Base-by-base conservation (phyloP, 768 basidiomycete species). In the Macrocybe gigantea region DNA sequence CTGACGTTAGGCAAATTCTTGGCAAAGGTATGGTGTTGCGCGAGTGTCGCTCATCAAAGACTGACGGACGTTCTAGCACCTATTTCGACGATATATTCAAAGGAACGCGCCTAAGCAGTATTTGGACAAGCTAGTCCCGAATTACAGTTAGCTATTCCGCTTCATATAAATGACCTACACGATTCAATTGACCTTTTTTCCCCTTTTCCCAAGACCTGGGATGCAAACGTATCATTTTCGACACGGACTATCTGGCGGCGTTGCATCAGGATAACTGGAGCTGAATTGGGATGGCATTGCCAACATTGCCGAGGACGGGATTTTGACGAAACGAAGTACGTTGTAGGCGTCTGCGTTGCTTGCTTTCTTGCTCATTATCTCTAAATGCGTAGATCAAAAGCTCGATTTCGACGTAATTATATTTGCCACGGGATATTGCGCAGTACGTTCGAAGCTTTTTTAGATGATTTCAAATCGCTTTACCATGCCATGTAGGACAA, bases 201-300 rank as follows among this genome's bases (percentile, higher is more conserved):
- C n/a, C 3, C 15, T 33, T 6, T 22, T 11, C 29, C 8, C 33
- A 30, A 43, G 10, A 31, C 33, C 29, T 5, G 10, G 79, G 80
- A 1, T 82, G 79, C 55, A 80, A 77, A 58, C 75, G 81, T 11
- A 55, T 79, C 9, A 64, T 82, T 5, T 64, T 74, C 47, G 75
- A 82, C 54, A 65, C 72, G 0, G 65, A 66, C 12, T 82, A 72
- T 53, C 66, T 81, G 32, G 49, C 62, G 15, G 55, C 69, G 7
- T 60, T 81, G 29, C 66, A 74, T 48, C 67, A 64, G 5, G 62
- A 70, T 5, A 80, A 83, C 57, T 81, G 7, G 52, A 64, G 2
- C 57, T 81, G 13, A 63, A 66, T 12, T 75, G 66, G 61, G 67
- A 69, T 8, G 69, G 64, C 0, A 68, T 78, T 14, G 60, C 66